Percentiles rank a stretch among this genome's conserved stretches.
These are phyloP conservation scores for Clitopilus passeckerianus DNA, from an alignment of 768 basidiomycete genomes.

Conservation along the genomic window DNA sequence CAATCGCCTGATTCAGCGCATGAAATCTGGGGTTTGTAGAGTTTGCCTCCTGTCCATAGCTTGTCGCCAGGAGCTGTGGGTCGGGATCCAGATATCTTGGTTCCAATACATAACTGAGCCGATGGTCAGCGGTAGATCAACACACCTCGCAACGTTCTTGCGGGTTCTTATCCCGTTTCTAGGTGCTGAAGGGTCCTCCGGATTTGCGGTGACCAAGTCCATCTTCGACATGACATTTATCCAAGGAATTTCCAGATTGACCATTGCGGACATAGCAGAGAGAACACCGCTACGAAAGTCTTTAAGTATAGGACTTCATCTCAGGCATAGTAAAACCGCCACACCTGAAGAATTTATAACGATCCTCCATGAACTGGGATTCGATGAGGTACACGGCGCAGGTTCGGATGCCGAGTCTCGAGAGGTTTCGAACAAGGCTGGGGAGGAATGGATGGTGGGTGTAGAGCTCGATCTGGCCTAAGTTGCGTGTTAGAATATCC, in stretches of 20 bases:
- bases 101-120: background rate
- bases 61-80: conserved; percentile 73
- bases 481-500: background rate
- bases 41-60: conserved; percentile 52
- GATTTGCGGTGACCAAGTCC: conserved; percentile 80
- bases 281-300: conserved; percentile 69
- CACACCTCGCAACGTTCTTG: conserved; percentile 81
- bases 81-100: conserved; percentile 91
- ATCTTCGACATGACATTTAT: conserved; percentile 99
- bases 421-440: conserved; percentile 71
- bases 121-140: background rate
- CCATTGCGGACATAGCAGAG: conserved; percentile 99
- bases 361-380: conserved; percentile 99
- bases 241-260: conserved; percentile 95
- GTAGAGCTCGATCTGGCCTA: conserved; percentile 97
- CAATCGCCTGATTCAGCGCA: conserved; percentile 90
- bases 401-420: conserved; percentile 76
- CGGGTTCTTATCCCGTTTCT: conserved; percentile 69
- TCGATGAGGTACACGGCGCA: conserved; percentile 92
- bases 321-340: too few species aligned
- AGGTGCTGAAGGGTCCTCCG: conserved; percentile 54
- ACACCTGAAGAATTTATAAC: conserved; percentile 94
- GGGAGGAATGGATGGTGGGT: conserved; percentile 98
- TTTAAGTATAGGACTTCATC: too few species aligned
- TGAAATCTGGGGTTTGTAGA: conserved; percentile 79